Base-by-base conservation (phyloP, 305 asterid genomes). In the Plantago lanceolata region DNA sequence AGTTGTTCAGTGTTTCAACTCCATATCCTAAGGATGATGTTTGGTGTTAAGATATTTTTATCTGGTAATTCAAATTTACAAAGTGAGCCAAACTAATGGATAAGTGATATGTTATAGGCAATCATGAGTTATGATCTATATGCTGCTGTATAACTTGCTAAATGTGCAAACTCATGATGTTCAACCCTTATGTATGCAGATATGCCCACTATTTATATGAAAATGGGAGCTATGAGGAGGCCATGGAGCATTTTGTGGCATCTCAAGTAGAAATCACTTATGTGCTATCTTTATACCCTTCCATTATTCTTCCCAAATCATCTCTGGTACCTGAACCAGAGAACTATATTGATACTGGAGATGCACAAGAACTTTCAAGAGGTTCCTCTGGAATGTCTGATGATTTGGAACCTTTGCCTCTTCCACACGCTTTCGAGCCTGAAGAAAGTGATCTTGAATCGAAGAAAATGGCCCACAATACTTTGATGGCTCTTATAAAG, bases 401-500 rank as follows among this genome's bases (percentile, higher is more conserved):
- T 71, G 97, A 90, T 49, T 75, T 83, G 92, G 99, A 86, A 67
- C 74, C 86, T 71, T 68, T 78, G 44, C 68, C 79, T 66, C 69
- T 65, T 49, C 37, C 81, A 71, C 75, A 68, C 71, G 73, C 77
- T 2, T 69, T 83, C 73, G 90, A 88, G 63, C 68, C 79, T 73
- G 99, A 82, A 14, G 61, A 55, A 78, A 76, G 75, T 60, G 97
- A 85, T 79, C 80, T 85, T 8, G 96, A 94, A 65, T 84, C 96
- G 71, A 82, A 78, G 88, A 94, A 94, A 85, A 79, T 88, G 88
- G 84, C 79, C 85, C 96, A 94, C 82, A 90, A 90, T 73, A 83
- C 95, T 73, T 83, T 94, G 70, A 90, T 94, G 96, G 99, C 95
- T 75, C 95, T 94, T 61, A 86, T 90, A 64, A 90, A 87, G 85